phyloP scores from a whole-genome alignment of 768 basidiomycete genomes.

The Pleurotus tuber-regium region DNA sequence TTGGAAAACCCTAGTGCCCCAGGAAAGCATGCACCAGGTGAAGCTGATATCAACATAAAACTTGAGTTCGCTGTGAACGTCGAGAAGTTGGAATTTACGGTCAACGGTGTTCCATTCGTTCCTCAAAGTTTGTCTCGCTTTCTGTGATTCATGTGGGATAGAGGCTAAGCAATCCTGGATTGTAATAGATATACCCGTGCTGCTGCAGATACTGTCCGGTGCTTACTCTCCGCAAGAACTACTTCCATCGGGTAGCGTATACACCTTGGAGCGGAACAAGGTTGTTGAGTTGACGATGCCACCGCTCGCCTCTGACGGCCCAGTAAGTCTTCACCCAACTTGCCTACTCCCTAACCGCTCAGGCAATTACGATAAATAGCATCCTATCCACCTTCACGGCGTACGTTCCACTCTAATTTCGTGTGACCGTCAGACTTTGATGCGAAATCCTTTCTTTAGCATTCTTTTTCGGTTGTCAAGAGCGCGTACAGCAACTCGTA shows the following conservation, averaged over 20 bases:
- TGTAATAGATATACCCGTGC: constrained; percentile 31
- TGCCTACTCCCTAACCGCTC: not conserved
- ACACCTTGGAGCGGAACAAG: constrained; percentile 35
- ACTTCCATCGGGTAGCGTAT: constrained; percentile 35
- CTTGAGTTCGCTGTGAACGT: constrained; percentile 20
- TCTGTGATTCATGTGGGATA: not conserved
- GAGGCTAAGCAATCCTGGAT: not conserved
- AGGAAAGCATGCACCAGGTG: not conserved
- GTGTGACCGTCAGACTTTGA: too few species aligned
- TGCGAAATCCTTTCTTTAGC: constrained; percentile 26
- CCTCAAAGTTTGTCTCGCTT: constrained; percentile 24
- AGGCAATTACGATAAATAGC: constrained; percentile 12
- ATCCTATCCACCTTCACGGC: constrained; percentile 30
- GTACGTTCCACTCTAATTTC: not conserved
- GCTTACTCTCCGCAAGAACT: constrained; percentile 30
- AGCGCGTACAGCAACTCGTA: constrained; percentile 31
- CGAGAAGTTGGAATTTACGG: constrained; percentile 16
- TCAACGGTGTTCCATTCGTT: constrained; percentile 24
- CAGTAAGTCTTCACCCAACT: constrained; percentile 21
- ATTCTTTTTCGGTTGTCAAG: constrained; percentile 40
- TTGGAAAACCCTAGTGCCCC: constrained; percentile 27
- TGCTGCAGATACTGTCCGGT: constrained; percentile 46
- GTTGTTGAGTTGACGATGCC: constrained; percentile 41
- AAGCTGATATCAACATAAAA: constrained; percentile 9
- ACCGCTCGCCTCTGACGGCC: constrained; percentile 24